Evolutionary conservation across 208 protist species (phyloP).

Genomic region (Trypanosoma conorhini): DNA sequence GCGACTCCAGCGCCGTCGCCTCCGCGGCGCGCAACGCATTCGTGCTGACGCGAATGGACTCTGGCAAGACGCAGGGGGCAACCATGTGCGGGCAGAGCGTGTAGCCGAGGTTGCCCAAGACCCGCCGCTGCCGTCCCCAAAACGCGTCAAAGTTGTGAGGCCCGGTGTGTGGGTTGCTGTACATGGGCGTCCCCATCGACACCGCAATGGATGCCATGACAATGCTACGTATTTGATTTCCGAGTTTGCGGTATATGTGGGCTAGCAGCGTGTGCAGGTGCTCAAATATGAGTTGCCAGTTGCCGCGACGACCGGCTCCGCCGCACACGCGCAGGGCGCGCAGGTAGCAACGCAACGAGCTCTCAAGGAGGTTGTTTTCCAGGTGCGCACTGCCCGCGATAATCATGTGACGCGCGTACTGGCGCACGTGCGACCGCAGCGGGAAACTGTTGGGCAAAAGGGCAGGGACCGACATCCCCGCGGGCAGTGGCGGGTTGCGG

Average conservation of each 20-base stretch:
- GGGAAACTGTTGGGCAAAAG: slow-evolving; percentile 45
- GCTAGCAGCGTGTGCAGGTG: slow-evolving; percentile 50
- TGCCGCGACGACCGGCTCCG: slow-evolving; percentile 43
- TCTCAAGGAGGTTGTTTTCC: slow-evolving; percentile 41
- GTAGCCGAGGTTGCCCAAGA: slow-evolving; percentile 50
- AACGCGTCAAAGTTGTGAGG: slow-evolving; percentile 48
- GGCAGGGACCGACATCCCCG: slow-evolving; percentile 39
- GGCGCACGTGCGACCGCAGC: slow-evolving; percentile 47
- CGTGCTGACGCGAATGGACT: slow-evolving; percentile 48
- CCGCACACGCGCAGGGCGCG: slow-evolving; percentile 57
- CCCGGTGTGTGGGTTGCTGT: slow-evolving; percentile 38
- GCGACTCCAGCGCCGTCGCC: slow-evolving; percentile 37
- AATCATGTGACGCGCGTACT: slow-evolving; percentile 45
- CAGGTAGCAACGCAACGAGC: slow-evolving; percentile 70
- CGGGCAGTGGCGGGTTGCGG: slow-evolving; percentile 62
- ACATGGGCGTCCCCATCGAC: slow-evolving; percentile 54
- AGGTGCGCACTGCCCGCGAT: slow-evolving; percentile 58
- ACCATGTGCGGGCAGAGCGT: slow-evolving; percentile 72
- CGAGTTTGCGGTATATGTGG: slow-evolving; percentile 61
- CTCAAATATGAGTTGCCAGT: slow-evolving; percentile 60
- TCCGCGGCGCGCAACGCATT: slow-evolving; percentile 63
- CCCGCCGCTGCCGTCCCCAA: slow-evolving; percentile 49
- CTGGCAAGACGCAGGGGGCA: slow-evolving; percentile 52
- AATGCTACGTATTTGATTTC: slow-evolving; percentile 56
- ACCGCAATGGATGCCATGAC: slow-evolving; percentile 51